A percentile compares a stretch with the other conserved stretches of the same genome.
phyloP scores from a whole-genome alignment of 371 early-diverging fungal genomes.

The Mortierella sp. region DNA sequence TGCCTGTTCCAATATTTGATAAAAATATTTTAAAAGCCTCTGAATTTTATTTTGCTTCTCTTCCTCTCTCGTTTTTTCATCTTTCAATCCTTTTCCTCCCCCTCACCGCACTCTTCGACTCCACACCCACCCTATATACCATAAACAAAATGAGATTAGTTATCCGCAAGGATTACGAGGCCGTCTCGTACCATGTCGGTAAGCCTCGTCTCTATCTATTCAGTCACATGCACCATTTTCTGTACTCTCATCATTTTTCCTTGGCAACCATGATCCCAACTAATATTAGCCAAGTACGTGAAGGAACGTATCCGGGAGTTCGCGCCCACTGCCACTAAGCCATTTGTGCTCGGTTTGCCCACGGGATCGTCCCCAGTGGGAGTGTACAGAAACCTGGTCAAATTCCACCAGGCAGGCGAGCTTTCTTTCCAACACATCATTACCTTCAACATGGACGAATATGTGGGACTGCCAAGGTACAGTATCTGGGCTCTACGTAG shows the following conservation, averaged over 20 bases:
- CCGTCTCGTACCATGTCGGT: conserved; percentile 74
- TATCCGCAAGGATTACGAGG: conserved; percentile 75
- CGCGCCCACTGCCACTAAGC: conserved; percentile 76
- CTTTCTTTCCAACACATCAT: conserved; percentile 71
- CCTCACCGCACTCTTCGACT: background rate
- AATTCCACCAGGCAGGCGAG: conserved; percentile 66
- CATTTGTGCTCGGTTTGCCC: conserved; percentile 89
- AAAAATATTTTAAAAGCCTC: conserved; percentile 1
- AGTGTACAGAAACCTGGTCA: conserved; percentile 72
- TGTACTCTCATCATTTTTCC: background rate
- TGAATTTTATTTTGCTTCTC: conserved; percentile 7
- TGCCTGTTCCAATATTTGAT: background rate
- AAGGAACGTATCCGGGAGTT: conserved; percentile 84
- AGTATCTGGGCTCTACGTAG: background rate
- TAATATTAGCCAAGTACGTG: conserved; percentile 77
- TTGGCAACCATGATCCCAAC: background rate
- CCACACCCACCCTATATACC: conserved; percentile 16
- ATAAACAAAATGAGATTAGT: conserved; percentile 71
- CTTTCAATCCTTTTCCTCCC: background rate
- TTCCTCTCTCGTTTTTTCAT: conserved; percentile 14
- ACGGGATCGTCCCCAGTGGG: conserved; percentile 89
- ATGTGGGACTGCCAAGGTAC: conserved; percentile 54
- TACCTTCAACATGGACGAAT: conserved; percentile 86
- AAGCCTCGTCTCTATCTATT: conserved; percentile 18
- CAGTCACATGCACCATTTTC: background rate